These are phyloP conservation scores for Achaetomium macrosporum DNA, from an alignment of 2,329 filamentous ascomycete species.

Conservation along the genomic window DNA sequence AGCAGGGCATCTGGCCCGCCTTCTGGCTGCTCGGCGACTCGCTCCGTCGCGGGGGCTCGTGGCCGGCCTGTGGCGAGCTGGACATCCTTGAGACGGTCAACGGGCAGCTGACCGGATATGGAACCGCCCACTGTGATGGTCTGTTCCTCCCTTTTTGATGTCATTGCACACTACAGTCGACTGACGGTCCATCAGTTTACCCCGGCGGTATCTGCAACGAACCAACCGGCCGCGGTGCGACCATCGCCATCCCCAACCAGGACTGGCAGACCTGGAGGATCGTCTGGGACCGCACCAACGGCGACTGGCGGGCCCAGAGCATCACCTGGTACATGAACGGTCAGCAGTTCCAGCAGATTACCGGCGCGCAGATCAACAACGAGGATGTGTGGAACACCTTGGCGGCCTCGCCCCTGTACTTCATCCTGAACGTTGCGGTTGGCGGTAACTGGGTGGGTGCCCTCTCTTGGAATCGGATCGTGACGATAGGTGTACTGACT, in stretches of 20 bases:
- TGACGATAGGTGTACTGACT: too few relatives aligned
- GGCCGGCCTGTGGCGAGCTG: slow-evolving; percentile 47
- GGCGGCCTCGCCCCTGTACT: slow-evolving; percentile 24
- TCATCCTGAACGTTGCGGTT: slow-evolving; percentile 29
- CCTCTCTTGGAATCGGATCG: not conserved
- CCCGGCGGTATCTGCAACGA: slow-evolving; percentile 45
- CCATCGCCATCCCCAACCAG: slow-evolving; percentile 38
- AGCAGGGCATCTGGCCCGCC: slow-evolving; percentile 48
- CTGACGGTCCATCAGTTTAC: slow-evolving; percentile 18
- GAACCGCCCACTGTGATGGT: slow-evolving; percentile 43
- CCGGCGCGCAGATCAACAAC: slow-evolving; percentile 37
- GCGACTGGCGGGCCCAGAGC: slow-evolving; percentile 40
- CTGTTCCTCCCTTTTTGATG: not conserved
- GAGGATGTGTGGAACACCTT: slow-evolving; percentile 38
- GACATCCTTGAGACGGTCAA: slow-evolving; percentile 47
- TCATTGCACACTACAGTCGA: not conserved
- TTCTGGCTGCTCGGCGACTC: slow-evolving; percentile 48
- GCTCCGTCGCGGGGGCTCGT: slow-evolving; percentile 39
- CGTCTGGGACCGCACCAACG: slow-evolving; percentile 38
- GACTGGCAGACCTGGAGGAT: slow-evolving; percentile 46
- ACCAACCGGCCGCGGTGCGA: slow-evolving; percentile 35
- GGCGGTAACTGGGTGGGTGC: slow-evolving; percentile 29
- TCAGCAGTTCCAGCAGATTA: slow-evolving; percentile 37
- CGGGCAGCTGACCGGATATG: slow-evolving; percentile 40
- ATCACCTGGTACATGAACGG: slow-evolving; percentile 47